Base-by-base conservation (phyloP, 2,329 filamentous ascomycete genomes). In the Aspergillus fumigatiaffinis region DNA sequence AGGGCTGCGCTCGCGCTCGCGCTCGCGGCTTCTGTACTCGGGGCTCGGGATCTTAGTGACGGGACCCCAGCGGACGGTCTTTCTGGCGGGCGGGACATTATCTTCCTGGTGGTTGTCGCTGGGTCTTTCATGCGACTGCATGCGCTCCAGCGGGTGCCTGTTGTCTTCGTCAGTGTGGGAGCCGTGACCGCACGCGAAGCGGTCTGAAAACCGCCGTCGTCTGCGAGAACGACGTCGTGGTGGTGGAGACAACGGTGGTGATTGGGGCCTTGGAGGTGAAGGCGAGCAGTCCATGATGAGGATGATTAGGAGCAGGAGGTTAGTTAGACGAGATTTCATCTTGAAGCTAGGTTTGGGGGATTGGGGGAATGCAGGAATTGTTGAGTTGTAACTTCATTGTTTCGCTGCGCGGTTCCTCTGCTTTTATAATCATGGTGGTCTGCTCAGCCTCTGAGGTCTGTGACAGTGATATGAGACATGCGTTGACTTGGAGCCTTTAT, bases 361-460 rank as follows among this genome's bases (percentile, higher is more conserved):
- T 4, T 23, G 12, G 10, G 20, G 44, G 21, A 7, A 48, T 38
- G 48, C 17, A 50, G 17, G n/a, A 5, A 14, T 50, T 17, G 26
- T 7, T 26, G 42, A n/a, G 14, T 38, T n/a, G 26, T 29, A 29
- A 10, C 42, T 53, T 6, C 6, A 49, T 23, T 51, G 10, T 10
- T 38, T 42, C 12, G 29, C 14, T 17, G 25, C 7, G 32, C 10
- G 20, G 17, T 26, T 25, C 12, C 14, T 14, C 5, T 52, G 10
- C 32, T 55, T 26, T 52, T 42, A 29, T 48, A 46, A 21, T 48
- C 25, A 38, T 55, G 47, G 46, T 52, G 21, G n/a, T 21, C n/a
- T 21, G 41, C n/a, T 44, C 2, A 23, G 44, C 23, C 21, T 25
- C 44, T 47, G n/a, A 44, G 5, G 23, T 26, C 44, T 47, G 12